Base-by-base conservation (phyloP, 73 alveolate genomes). In the Stentor roeselii region DNA sequence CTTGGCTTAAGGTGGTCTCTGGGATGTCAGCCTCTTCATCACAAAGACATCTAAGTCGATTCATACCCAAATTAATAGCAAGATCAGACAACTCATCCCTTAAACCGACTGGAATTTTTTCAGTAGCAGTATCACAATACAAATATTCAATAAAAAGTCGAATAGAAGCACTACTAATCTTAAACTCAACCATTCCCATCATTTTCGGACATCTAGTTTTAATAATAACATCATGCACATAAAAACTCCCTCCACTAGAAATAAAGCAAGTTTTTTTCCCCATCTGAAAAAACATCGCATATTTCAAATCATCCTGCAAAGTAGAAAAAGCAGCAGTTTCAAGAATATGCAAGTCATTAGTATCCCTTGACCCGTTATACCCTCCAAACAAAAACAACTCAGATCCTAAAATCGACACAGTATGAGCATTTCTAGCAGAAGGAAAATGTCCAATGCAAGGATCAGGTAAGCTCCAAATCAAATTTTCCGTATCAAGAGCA, bases 81-180 rank as follows among this genome's bases (percentile, higher is more conserved):
- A 91, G 86, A 32, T 83, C 84, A 39, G 21, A 75, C 30, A 91
- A 82, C 39, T 86, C 93, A 60, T 91, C 91, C 76, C 58, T 89
- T 78, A 40, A 84, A 74, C 42, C 88, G 89, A 36, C 92, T 82
- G 83, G 87, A 90, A 82, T 88, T 88, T 39, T 15, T 1, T 76
- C 84, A n/a, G 60, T 21, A 41, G 60, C 32, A 27, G 39, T n/a
- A 2, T 76, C 84, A 3, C 84, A 76, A 76, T 76, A 76, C 34
- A 76, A n/a, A 76, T 76, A 76, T 35, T 76, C 84, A 76, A 32
- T 30, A 61, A 61, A 61, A 14, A 61, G 38, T 30, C 27, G 21
- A n/a, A 61, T 6, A 11, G 82, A 6, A 6, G 11, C 60, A 11
- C 27, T 30, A 30, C 82, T 61, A 30, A 61, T 36, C 67, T 50